These are phyloP conservation scores for Verbascum thapsus DNA, from an alignment of 257 asterid genomes.

Conservation along the genomic window DNA sequence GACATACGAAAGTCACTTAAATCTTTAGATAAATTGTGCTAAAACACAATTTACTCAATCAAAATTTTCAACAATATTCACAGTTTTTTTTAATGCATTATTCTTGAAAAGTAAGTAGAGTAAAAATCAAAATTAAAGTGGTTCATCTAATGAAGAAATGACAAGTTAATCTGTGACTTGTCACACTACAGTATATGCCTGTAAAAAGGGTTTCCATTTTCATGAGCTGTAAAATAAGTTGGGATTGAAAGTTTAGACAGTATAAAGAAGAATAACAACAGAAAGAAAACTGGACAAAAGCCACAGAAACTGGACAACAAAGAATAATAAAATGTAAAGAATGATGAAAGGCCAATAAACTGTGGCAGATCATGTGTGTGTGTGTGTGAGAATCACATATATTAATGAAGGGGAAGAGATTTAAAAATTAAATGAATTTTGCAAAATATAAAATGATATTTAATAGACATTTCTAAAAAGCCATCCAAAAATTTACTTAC, in stretches of 20 bases:
- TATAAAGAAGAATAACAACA: slow-evolving; percentile 34
- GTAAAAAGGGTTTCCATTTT: slow-evolving; percentile 35
- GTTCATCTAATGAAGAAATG: too few species aligned
- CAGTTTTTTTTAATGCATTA: too few species aligned
- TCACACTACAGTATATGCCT: slow-evolving; percentile 13
- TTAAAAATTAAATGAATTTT: neutral
- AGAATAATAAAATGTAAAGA: slow-evolving; percentile 2
- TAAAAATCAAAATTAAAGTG: too few species aligned
- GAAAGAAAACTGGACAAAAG: slow-evolving; percentile 29
- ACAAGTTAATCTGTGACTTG: slow-evolving; percentile 22
- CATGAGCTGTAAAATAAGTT: slow-evolving; percentile 40
- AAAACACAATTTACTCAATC: too few species aligned
- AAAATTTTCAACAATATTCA: too few species aligned
- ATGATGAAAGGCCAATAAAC: neutral
- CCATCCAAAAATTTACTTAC: too few species aligned
- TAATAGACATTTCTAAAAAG: too few species aligned
- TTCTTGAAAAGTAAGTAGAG: too few species aligned
- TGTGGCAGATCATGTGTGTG: neutral
- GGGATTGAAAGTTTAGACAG: slow-evolving; percentile 34
- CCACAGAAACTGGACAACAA: slow-evolving; percentile 10
- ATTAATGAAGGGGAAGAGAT: neutral
- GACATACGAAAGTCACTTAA: too few species aligned
- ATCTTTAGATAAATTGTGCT: too few species aligned
- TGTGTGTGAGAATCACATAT: neutral
- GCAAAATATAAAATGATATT: too few species aligned